phyloP scores from a whole-genome alignment of 768 basidiomycete species.

The Rhodotorula toruloides region DNA sequence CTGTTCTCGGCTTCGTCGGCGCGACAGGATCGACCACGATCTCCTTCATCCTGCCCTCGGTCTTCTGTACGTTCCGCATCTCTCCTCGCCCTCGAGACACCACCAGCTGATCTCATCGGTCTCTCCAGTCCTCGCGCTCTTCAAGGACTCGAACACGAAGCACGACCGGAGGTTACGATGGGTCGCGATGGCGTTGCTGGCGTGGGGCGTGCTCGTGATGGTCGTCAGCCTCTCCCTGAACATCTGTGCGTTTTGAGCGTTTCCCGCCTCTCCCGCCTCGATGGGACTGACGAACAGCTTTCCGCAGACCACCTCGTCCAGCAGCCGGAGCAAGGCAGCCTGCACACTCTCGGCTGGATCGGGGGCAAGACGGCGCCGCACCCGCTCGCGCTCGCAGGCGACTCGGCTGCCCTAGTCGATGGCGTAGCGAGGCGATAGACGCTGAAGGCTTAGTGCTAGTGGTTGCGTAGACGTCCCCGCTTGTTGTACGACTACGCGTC shows the following conservation, averaged over 20 bases:
- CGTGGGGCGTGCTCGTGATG: slow-evolving; percentile 38
- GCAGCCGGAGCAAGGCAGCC: neutral
- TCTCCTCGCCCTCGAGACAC: too few species aligned
- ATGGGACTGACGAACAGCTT: neutral
- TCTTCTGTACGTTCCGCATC: slow-evolving; percentile 17
- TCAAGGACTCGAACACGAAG: slow-evolving; percentile 26
- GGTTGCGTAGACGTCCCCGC: too few species aligned
- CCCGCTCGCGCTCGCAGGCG: too few species aligned
- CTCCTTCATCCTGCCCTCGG: slow-evolving; percentile 64
- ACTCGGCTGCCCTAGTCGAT: too few species aligned
- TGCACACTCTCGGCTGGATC: slow-evolving; percentile 7
- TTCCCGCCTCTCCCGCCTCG: neutral
- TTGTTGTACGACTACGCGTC: too few species aligned
- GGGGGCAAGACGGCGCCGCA: slow-evolving; percentile 11
- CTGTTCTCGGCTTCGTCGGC: slow-evolving; percentile 95
- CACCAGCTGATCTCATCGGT: too few species aligned
- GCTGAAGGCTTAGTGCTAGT: too few species aligned
- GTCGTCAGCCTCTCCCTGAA: slow-evolving; percentile 26
- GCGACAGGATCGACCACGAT: slow-evolving; percentile 95
- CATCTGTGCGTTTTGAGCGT: slow-evolving; percentile 17
- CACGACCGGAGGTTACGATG: slow-evolving; percentile 18
- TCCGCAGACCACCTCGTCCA: slow-evolving; percentile 17
- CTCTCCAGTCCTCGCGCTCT: slow-evolving; percentile 27
- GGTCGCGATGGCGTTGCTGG: slow-evolving; percentile 12
- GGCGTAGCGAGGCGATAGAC: too few species aligned